Evolutionary conservation across 345 rosid genomes (phyloP).

Genomic region (Hypericum androsaemum): DNA sequence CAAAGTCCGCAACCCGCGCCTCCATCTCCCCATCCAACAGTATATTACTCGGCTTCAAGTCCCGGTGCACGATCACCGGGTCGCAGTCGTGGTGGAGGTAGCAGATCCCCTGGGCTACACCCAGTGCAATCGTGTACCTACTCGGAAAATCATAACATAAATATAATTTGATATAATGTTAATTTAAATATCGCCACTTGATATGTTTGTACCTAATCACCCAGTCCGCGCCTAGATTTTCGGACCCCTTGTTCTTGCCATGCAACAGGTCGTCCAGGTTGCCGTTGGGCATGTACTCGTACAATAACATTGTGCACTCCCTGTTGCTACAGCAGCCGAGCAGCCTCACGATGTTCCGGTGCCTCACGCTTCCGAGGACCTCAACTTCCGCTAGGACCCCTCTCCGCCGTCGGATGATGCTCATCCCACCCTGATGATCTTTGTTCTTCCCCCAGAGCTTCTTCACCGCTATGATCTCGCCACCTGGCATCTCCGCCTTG

Average conservation of each 20-base stretch:
- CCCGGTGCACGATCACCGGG: constrained; percentile 96
- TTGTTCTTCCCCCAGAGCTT: constrained; percentile 86
- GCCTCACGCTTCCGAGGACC: constrained; percentile 78
- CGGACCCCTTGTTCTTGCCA: constrained; percentile 48
- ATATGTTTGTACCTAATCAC: constrained; percentile 30
- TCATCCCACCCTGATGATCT: constrained; percentile 16
- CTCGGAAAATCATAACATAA: too few relatives aligned
- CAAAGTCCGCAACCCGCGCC: constrained; percentile 98
- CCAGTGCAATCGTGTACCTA: constrained; percentile 59
- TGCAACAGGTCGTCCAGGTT: constrained; percentile 77
- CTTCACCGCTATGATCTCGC: constrained; percentile 92
- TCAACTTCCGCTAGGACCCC: constrained; percentile 93
- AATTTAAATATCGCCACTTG: too few relatives aligned
- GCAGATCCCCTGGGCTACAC: constrained; percentile 98
- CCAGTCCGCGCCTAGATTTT: constrained; percentile 72
- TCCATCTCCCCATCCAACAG: constrained; percentile 81
- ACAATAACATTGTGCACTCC: constrained; percentile 85
- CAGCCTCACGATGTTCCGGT: constrained; percentile 82
- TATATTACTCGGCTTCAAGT: constrained; percentile 87
- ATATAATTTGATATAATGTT: too few relatives aligned
- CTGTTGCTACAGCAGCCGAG: constrained; percentile 85
- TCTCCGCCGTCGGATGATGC: constrained; percentile 48
- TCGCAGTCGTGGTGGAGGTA: constrained; percentile 97
- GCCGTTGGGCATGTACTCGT: constrained; percentile 96
- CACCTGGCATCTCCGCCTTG: constrained; percentile 87